Conservation (phyloP, 2,329 filamentous ascomycete species). For the Calonectria montana region DNA sequence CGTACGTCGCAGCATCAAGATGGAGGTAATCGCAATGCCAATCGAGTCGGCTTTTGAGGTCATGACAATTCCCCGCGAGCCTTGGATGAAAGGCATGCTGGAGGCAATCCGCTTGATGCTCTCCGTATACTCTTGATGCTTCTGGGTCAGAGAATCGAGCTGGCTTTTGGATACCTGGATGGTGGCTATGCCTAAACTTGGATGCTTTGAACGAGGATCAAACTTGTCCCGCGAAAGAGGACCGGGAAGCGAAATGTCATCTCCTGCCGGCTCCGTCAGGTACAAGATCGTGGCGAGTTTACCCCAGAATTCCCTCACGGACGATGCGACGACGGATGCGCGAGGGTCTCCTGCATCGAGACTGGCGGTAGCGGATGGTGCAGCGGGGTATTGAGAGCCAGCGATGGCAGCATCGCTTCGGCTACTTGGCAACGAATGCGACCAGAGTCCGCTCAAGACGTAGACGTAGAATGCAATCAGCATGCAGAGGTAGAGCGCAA, state of each 20-base stretch:
- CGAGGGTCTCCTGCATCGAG: neutral
- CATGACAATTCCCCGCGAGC: constrained; percentile 34
- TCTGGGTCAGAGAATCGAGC: constrained; percentile 27
- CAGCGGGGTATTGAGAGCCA: neutral
- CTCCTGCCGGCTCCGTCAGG: constrained; percentile 27
- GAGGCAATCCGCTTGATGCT: constrained; percentile 24
- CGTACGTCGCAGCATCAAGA: constrained; percentile 35
- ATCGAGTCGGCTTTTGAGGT: constrained; percentile 29
- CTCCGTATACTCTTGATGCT: constrained; percentile 28
- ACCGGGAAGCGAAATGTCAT: constrained; percentile 17
- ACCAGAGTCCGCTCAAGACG: constrained; percentile 31
- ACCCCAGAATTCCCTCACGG: constrained; percentile 32
- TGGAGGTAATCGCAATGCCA: constrained; percentile 34
- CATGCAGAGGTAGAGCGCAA: constrained; percentile 22
- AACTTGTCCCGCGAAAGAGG: constrained; percentile 31
- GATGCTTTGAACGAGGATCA: constrained; percentile 20
- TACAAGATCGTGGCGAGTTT: constrained; percentile 19
- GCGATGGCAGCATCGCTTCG: constrained; percentile 18
- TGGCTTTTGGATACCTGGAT: constrained; percentile 24
- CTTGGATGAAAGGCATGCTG: constrained; percentile 20
- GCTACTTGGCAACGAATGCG: constrained; percentile 25
- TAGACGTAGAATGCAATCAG: constrained; percentile 28
- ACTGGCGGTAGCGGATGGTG: neutral
- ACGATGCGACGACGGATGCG: neutral
- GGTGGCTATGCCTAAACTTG: constrained; percentile 26